Evolutionary conservation across 2,329 filamentous ascomycete species (phyloP).

Genomic region (Ascosphaera apis): DNA sequence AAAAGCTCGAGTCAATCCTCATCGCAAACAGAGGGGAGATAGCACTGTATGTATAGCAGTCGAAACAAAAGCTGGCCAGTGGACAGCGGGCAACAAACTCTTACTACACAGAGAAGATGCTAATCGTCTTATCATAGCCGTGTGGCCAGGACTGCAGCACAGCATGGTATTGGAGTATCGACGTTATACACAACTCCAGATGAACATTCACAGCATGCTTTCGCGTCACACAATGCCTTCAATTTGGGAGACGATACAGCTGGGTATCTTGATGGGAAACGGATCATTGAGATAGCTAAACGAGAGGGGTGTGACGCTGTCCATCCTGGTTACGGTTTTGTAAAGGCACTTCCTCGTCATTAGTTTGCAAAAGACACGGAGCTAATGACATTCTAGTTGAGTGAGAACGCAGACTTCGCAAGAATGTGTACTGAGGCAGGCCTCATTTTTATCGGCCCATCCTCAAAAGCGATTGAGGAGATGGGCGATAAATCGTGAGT

Average conservation of each 20-base stretch:
- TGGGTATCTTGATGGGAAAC: constrained; percentile 80
- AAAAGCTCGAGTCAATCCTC: constrained; percentile 45
- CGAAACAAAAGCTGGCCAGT: too few species aligned
- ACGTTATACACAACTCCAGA: constrained; percentile 92
- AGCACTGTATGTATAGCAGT: constrained; percentile 37
- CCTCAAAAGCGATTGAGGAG: constrained; percentile 47
- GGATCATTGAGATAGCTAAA: constrained; percentile 75
- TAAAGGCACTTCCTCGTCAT: constrained; percentile 12
- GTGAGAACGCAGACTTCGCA: constrained; percentile 82
- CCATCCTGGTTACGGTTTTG: constrained; percentile 85
- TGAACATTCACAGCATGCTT: constrained; percentile 63
- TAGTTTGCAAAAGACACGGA: background rate
- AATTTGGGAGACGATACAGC: constrained; percentile 54
- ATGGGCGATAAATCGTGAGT: constrained; percentile 78
- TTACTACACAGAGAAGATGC: background rate
- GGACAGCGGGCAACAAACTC: background rate
- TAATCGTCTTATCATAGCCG: constrained; percentile 24
- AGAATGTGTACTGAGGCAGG: constrained; percentile 72
- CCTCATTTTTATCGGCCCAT: constrained; percentile 82
- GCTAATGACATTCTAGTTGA: constrained; percentile 29
- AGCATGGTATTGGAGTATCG: constrained; percentile 77
- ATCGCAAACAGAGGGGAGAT: constrained; percentile 97
- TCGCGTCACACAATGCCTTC: constrained; percentile 60
- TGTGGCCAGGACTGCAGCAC: constrained; percentile 67
- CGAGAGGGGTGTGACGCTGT: constrained; percentile 70